phyloP scores from a whole-genome alignment of 1,284 basidiomycete species.

The Quambalaria eucalypti region DNA sequence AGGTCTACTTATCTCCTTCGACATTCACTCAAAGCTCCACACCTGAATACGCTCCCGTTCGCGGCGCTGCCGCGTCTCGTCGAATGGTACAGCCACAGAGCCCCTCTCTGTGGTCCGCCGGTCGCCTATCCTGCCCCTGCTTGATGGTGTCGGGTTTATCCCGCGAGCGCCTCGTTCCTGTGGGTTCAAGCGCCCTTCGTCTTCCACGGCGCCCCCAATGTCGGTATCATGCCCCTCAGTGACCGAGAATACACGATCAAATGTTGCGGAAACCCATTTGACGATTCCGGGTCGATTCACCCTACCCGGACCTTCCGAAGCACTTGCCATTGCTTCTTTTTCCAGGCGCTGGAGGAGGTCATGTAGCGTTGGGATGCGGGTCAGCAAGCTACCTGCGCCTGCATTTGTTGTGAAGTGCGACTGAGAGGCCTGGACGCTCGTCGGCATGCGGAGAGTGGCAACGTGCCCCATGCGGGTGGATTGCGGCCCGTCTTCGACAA shows the following conservation, averaged over 20 bases:
- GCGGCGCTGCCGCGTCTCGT: not conserved
- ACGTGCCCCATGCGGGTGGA: constrained; percentile 13
- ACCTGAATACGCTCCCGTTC: constrained; percentile 18
- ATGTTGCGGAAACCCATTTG: constrained; percentile 18
- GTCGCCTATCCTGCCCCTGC: too few species aligned
- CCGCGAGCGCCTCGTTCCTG: not conserved
- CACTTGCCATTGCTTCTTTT: not conserved
- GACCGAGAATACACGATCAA: constrained; percentile 28
- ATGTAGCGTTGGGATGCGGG: not conserved
- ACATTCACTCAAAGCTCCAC: constrained; percentile 29
- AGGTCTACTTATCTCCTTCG: too few species aligned
- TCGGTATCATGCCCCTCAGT: not conserved
- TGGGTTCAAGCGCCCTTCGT: not conserved
- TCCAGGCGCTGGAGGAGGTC: not conserved
- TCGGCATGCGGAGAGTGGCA: constrained; percentile 11
- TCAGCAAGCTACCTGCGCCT: not conserved
- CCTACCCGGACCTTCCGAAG: not conserved
- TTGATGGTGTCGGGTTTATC: too few species aligned
- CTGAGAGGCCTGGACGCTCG: not conserved
- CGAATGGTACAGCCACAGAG: too few species aligned
- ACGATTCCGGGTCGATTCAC: constrained; percentile 11
- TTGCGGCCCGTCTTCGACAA: constrained; percentile 6
- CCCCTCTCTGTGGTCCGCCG: too few species aligned
- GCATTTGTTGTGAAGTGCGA: not conserved
- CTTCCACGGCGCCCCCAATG: not conserved